phyloP scores from a whole-genome alignment of 805 yeast species.

The Kodamaea kaohsiungensis region DNA sequence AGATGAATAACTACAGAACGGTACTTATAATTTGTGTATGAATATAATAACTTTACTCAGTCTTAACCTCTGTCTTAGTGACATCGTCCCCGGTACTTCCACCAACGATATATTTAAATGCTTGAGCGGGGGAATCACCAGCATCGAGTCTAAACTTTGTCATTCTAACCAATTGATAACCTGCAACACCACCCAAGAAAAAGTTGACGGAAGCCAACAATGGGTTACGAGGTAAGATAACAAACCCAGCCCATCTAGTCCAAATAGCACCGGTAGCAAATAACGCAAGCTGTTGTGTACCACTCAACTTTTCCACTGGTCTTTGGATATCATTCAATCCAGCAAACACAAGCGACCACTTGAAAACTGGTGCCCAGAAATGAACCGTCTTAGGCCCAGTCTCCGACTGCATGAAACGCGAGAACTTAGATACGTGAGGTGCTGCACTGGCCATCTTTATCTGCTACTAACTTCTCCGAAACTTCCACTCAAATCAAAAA shows the following conservation, averaged over 20 bases:
- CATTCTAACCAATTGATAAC: constrained; percentile 76
- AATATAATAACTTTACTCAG: background rate
- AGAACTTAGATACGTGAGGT: constrained; percentile 54
- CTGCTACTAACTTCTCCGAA: constrained; percentile 1
- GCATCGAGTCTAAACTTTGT: constrained; percentile 58
- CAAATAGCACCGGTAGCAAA: constrained; percentile 92
- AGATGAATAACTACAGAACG: background rate
- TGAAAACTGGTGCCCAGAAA: constrained; percentile 75
- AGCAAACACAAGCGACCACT: constrained; percentile 91
- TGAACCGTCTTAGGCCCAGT: constrained; percentile 98
- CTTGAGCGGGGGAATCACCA: constrained; percentile 65
- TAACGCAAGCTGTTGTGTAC: constrained; percentile 85
- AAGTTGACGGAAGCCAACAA: constrained; percentile 91
- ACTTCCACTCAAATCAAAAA: constrained; percentile 1
- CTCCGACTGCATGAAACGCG: constrained; percentile 74
- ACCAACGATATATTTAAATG: constrained; percentile 56
- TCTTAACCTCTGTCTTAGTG: no score
- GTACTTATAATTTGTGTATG: constrained; percentile 3
- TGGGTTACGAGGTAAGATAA: constrained; percentile 83
- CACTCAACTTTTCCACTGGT: constrained; percentile 90
- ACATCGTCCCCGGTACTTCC: constrained; percentile 38
- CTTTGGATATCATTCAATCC: constrained; percentile 84
- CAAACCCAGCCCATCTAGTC: constrained; percentile 96
- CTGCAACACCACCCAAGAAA: constrained; percentile 89
- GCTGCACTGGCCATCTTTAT: constrained; percentile 28